Base-by-base conservation (phyloP, 495 filamentous ascomycete genomes). In the Baudoinia panamericana region DNA sequence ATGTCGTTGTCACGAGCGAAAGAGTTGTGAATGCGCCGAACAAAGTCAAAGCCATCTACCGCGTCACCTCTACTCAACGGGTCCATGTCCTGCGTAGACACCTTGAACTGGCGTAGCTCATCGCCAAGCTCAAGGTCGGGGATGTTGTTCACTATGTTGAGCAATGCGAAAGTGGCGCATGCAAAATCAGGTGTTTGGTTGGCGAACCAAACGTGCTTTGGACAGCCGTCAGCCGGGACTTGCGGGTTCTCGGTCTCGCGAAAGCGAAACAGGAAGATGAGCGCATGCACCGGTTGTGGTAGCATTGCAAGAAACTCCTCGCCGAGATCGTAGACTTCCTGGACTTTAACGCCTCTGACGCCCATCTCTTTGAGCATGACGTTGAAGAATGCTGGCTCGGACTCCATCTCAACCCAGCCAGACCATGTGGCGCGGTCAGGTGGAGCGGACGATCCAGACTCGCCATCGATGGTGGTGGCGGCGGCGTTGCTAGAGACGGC, bases 131-230 rank as follows among this genome's bases (percentile, higher is more conserved):
- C 59, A 8, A 85, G 61, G 29, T 60, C 56, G 27, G 68, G 62
- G 16, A 79, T 67, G 53, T 95, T 97, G 69, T 92, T 87, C 51
- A 94, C 67, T 39, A 93, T 90, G 40, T 95, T 95, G 18, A 94
- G 61, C 35, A 95, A 59, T 3, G 90, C 88, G 15, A 93, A 73
- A 20, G 82, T 87, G 12, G 84, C 88, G 59, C 90, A 97, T 11
- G 83, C 75, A 62, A 90, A 90, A 20, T 71, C 66, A 2, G 75
- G 74, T 0, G 83, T 81, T 63, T 96, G 90, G 51, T 94, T 95
- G 11, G 85, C 85, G 61, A 95, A 95, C 90, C 90, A 97, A 21
- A 94, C 59, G 5, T 76, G 65, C 13, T 76, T 63, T 0, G 82
- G 78, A 44, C 78, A 82, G 28, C 53, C 67, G 2, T 15, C 30